Percentiles rank a stretch among this genome's conserved stretches.
Conservation (phyloP, 371 early-diverging fungal genomes). For the Mucor irregularis region DNA sequence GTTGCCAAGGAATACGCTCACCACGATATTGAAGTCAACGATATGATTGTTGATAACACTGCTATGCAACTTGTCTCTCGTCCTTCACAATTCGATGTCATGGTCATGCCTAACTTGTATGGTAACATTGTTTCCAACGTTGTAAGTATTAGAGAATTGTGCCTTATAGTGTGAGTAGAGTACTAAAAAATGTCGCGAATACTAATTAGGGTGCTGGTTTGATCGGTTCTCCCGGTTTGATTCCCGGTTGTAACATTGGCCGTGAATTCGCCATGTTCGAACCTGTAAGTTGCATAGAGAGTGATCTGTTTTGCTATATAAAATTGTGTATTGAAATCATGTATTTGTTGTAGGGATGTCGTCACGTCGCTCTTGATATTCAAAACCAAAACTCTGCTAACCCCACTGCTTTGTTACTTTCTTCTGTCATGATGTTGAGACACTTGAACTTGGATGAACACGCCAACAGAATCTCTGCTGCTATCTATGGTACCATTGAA, state of each 20-base stretch:
- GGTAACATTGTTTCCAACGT: conserved; percentile 97
- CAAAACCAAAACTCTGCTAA: conserved; percentile 92
- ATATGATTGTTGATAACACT: conserved; percentile 99
- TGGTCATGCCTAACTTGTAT: conserved; percentile 98
- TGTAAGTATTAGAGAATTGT: conserved; percentile 17
- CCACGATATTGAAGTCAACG: conserved; percentile 87
- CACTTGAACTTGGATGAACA: conserved; percentile 85
- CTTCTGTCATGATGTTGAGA: conserved; percentile 90
- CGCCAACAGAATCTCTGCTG: conserved; percentile 83
- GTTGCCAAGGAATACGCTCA: conserved; percentile 91
- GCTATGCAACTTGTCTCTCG: conserved; percentile 97
- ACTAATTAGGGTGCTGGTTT: conserved; percentile 79
- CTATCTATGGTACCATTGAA: conserved; percentile 50
- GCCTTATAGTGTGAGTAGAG: background rate
- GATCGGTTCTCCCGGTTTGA: conserved; percentile 93
- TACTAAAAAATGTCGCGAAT: background rate
- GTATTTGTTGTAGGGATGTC: conserved; percentile 65
- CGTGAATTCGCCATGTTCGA: conserved; percentile 95
- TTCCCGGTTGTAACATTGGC: conserved; percentile 96
- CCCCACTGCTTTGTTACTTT: conserved; percentile 89
- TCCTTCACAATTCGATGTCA: conserved; percentile 97
- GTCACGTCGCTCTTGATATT: conserved; percentile 95
- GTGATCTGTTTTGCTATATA: background rate
- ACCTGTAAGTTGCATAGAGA: conserved; percentile 52
- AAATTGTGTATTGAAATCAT: background rate